Conservation (phyloP, 2,329 filamentous ascomycete species). For the Talaromyces sp. region DNA sequence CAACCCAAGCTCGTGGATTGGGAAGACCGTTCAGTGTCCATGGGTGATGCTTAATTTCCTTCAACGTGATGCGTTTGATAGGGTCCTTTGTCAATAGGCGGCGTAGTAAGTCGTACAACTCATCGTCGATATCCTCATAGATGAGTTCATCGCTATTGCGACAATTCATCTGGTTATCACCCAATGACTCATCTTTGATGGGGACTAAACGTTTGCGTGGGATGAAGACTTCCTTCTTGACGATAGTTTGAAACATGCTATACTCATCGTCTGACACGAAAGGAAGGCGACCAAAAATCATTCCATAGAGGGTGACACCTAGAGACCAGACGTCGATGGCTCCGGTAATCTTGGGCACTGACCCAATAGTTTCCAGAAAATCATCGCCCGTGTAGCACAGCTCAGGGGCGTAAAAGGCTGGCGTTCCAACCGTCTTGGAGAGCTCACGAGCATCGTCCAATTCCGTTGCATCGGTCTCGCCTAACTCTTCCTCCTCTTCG, state of each 20-base stretch:
- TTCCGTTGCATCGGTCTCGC: conserved; percentile 81
- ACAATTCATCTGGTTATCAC: conserved; percentile 50
- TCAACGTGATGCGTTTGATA: conserved; percentile 80
- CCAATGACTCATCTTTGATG: conserved; percentile 52
- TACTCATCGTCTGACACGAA: conserved; percentile 92
- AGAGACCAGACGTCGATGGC: conserved; percentile 98
- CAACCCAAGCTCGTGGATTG: conserved; percentile 80
- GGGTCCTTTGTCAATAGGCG: conserved; percentile 88
- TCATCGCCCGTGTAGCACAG: conserved; percentile 85
- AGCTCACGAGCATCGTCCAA: conserved; percentile 92
- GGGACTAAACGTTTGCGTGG: conserved; percentile 80
- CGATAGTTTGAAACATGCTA: conserved; percentile 88
- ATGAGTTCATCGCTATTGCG: conserved; percentile 75
- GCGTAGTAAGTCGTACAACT: conserved; percentile 75
- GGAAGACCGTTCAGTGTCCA: conserved; percentile 83
- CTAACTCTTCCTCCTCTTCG: conserved; percentile 74
- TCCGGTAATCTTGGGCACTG: conserved; percentile 73
- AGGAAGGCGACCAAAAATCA: conserved; percentile 90
- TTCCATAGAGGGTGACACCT: conserved; percentile 92
- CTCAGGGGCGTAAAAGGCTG: conserved; percentile 96
- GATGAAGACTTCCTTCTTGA: conserved; percentile 89
- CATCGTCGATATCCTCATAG: conserved; percentile 83
- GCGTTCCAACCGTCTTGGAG: conserved; percentile 97
- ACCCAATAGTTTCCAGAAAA: conserved; percentile 56
- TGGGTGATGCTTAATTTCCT: conserved; percentile 89